phyloP scores from a whole-genome alignment of 1,284 basidiomycete species.

The Microbotryum violaceum region DNA sequence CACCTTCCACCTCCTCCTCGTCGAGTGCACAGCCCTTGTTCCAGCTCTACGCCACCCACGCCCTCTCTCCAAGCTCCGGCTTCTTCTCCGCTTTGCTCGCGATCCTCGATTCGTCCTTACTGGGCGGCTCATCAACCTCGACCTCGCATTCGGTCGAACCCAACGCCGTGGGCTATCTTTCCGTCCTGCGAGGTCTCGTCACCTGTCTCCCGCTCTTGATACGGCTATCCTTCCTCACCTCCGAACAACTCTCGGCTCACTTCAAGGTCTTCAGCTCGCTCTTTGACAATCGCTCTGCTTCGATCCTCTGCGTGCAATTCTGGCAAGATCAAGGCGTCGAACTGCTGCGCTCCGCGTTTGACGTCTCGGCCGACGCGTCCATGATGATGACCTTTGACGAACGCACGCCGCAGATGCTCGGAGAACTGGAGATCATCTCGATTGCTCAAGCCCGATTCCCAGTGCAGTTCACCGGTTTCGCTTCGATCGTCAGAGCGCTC shows the following conservation, averaged over 20 bases:
- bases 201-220: conserved; percentile 55
- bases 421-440: conserved; percentile 67
- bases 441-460: conserved; percentile 72
- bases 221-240: conserved; percentile 61
- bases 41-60: conserved; percentile 40
- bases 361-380: conserved; percentile 46
- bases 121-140: conserved; percentile 34
- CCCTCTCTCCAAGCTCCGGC: conserved; percentile 37
- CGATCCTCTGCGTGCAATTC: conserved; percentile 61
- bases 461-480: conserved; percentile 60
- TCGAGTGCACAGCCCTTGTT: conserved; percentile 37
- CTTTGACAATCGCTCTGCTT: conserved; percentile 66
- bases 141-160: conserved; percentile 64
- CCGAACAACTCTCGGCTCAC: conserved; percentile 64
- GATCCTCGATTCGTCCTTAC: conserved; percentile 37
- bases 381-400: conserved; percentile 4
- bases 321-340: conserved; percentile 45
- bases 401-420: conserved; percentile 31
- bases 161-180: conserved; percentile 71
- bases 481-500: conserved; percentile 67
- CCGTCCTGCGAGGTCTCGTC: conserved; percentile 62
- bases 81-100: conserved; percentile 37
- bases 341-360: conserved; percentile 59
- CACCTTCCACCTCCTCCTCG: conserved; percentile 6
- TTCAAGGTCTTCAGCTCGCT: conserved; percentile 70